Evolutionary conservation across 805 yeast species (phyloP), one percentile per base, ranked within the genome.

Genomic region (Kodamaea laetipori): DNA sequence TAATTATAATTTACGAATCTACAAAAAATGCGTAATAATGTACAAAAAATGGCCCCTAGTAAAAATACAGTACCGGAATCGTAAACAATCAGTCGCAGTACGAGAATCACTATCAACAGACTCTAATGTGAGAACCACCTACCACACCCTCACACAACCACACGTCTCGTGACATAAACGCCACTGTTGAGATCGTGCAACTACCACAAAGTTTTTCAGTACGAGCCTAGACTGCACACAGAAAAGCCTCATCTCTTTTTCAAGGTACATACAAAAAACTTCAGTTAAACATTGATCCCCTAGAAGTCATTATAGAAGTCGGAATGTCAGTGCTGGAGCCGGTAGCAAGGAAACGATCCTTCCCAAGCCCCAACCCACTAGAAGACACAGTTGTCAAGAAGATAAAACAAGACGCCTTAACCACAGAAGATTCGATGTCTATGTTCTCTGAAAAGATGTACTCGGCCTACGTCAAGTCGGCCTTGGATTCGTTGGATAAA

Each of bases 401-500:
- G 44, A 45, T 53, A 30, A 50, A 51, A 15, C 50, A 49, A 46
- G 49, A 52, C 27, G 55, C 53, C 25, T 19, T 43, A 36, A 52
- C 49, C 23, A 23, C 25, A 23, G 38, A 19, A 17, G 46, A 45
- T 3, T 34, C 51, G 18, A 30, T 50, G 16, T 65, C 24, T 21
- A 45, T 50, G 16, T 65, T 68, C 47, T 62, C 70, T 31, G 71
- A 65, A 38, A 61, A 63, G 55, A 66, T 70, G 72, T 71, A 68
- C 55, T 47, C 64, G 23, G 57, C 69, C 35, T 76, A 76, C 55
- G 80, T 86, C 26, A 74, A 75, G 51, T 74, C 86, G 41, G 94
- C 92, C 23, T 65, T 88, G 50, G 86, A 81, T 38, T 77, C 84
- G 41, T 67, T 86, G 55, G 90, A 84, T 44, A 77, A 74, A 68